Percentiles rank a stretch among this genome's conserved stretches.
These are phyloP conservation scores for Lodderomyces jiufengensis DNA, from an alignment of 1,139 yeast genomes.

Conservation along the genomic window DNA sequence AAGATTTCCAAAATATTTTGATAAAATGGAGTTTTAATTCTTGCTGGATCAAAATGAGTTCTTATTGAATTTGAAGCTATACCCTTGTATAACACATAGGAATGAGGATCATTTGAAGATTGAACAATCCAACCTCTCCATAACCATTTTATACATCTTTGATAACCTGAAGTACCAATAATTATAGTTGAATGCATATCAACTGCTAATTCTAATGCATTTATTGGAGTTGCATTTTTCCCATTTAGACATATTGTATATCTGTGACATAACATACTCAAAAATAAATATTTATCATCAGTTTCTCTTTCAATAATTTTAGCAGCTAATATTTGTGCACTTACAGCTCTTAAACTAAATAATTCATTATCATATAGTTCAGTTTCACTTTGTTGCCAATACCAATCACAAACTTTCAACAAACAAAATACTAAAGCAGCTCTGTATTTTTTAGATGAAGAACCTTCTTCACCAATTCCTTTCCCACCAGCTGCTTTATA, in stretches of 20 bases:
- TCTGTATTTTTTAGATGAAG: constrained; percentile 60
- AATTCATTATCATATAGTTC: constrained; percentile 70
- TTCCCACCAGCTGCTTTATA: constrained; percentile 80
- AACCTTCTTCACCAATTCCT: constrained; percentile 54
- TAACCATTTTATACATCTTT: constrained; percentile 82
- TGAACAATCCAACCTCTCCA: constrained; percentile 95
- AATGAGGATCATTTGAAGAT: constrained; percentile 63
- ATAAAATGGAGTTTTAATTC: constrained; percentile 80
- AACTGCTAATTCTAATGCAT: constrained; percentile 80
- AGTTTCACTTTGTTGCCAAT: constrained; percentile 52
- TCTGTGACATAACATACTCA: constrained; percentile 75
- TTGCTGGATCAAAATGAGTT: constrained; percentile 76
- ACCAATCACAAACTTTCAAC: constrained; percentile 78
- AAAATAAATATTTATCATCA: constrained; percentile 64
- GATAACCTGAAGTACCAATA: constrained; percentile 78
- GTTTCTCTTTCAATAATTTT: constrained; percentile 55
- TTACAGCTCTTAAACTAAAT: constrained; percentile 55
- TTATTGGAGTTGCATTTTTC: constrained; percentile 57
- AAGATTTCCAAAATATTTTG: constrained; percentile 71
- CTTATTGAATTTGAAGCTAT: constrained; percentile 52
- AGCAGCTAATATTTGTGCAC: constrained; percentile 73
- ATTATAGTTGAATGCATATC: constrained; percentile 79
- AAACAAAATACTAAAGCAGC: constrained; percentile 68
- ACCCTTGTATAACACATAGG: constrained; percentile 62
- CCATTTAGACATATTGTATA: constrained; percentile 65